phyloP scores from a whole-genome alignment of 2,329 filamentous ascomycete species.

The Stemphylium vesicarium region DNA sequence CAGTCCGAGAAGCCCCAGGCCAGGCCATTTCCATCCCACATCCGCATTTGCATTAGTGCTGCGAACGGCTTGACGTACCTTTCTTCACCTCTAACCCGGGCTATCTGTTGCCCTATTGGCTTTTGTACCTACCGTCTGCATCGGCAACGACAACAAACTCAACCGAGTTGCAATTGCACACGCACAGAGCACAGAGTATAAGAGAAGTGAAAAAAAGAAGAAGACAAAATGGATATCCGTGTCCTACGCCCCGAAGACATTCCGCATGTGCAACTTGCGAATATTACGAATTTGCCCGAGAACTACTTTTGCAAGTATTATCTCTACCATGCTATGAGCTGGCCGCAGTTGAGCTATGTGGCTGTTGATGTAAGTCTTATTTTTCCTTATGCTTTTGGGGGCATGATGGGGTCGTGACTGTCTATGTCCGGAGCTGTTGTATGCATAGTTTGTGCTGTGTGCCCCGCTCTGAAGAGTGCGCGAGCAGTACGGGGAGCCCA shows the following conservation, averaged over 20 bases:
- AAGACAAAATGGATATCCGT: constrained; percentile 79
- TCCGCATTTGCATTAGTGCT: constrained; percentile 10
- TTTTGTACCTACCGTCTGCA: neutral
- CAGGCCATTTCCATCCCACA: neutral
- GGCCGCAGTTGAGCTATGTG: constrained; percentile 96
- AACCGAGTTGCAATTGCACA: neutral
- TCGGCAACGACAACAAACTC: neutral
- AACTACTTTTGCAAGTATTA: constrained; percentile 99
- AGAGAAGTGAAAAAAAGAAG: neutral
- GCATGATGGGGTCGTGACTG: neutral
- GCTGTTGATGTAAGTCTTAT: constrained; percentile 73
- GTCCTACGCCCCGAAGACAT: constrained; percentile 83
- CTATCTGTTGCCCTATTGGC: too few species aligned
- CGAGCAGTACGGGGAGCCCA: too few species aligned
- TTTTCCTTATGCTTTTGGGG: neutral
- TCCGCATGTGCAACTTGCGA: constrained; percentile 93
- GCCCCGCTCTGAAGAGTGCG: too few species aligned
- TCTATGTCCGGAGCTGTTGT: too few species aligned
- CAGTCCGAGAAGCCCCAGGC: neutral
- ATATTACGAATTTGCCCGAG: constrained; percentile 98
- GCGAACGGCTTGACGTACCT: neutral
- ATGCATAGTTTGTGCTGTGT: too few species aligned
- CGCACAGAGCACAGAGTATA: neutral
- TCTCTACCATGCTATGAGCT: constrained; percentile 96
- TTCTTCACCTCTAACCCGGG: neutral